Conservation (phyloP, 2,329 filamentous ascomycete species). For the Stromatinia cepivora region DNA sequence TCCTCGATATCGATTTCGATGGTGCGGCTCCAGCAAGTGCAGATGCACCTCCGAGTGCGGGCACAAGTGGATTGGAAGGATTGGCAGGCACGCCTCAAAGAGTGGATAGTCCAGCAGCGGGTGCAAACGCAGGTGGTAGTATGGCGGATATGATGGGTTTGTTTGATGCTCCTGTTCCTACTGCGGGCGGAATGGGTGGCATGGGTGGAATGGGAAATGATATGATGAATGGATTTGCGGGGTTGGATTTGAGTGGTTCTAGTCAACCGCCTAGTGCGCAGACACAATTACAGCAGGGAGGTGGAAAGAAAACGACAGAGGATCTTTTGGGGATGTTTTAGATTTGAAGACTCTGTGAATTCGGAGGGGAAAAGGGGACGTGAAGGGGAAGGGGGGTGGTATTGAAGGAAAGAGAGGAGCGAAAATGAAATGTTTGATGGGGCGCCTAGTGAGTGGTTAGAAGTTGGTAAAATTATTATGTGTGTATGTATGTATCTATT, state of each 20-base stretch:
- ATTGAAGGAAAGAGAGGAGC: too few relatives aligned
- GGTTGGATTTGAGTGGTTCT: slow-evolving; percentile 69
- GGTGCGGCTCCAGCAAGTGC: slow-evolving; percentile 88
- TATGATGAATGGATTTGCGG: slow-evolving; percentile 77
- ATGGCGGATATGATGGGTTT: slow-evolving; percentile 81
- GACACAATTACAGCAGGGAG: slow-evolving; percentile 51
- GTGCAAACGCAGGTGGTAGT: slow-evolving; percentile 50
- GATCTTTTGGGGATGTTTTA: slow-evolving; percentile 62
- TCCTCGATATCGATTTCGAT: slow-evolving; percentile 95
- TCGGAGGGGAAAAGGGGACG: too few relatives aligned
- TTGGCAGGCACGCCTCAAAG: slow-evolving; percentile 67
- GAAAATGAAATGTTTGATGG: neutral
- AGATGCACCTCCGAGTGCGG: slow-evolving; percentile 59
- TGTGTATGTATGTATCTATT: slow-evolving; percentile 18
- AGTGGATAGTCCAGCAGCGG: slow-evolving; percentile 59
- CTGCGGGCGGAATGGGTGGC: slow-evolving; percentile 26
- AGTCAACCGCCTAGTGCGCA: slow-evolving; percentile 65
- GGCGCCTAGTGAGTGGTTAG: neutral
- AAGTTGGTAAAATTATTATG: slow-evolving; percentile 5
- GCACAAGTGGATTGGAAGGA: slow-evolving; percentile 52
- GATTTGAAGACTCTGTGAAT: neutral
- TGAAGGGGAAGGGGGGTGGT: neutral
- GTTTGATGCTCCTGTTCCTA: slow-evolving; percentile 49
- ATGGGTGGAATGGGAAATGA: slow-evolving; percentile 34
- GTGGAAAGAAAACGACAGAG: slow-evolving; percentile 53